These are phyloP conservation scores for Serendipita sp. DNA, from an alignment of 768 basidiomycete species.

Conservation along the genomic window DNA sequence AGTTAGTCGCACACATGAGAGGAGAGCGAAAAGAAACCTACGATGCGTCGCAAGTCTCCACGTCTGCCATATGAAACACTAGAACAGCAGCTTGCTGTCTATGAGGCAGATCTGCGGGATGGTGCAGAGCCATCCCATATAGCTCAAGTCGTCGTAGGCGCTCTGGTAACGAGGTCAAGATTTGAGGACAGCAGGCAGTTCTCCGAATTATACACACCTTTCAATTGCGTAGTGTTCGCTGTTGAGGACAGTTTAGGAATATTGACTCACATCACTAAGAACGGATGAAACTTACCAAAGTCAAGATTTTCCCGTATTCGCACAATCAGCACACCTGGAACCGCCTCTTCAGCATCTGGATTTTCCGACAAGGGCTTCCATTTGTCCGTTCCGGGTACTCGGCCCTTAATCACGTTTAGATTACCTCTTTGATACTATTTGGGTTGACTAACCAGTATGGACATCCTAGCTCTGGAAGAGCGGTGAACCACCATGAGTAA, in stretches of 20 bases:
- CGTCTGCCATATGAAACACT: slow-evolving; percentile 89
- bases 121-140: slow-evolving; percentile 62
- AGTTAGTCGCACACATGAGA: neutral
- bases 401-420: slow-evolving; percentile 36
- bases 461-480: slow-evolving; percentile 79
- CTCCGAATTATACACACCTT: slow-evolving; percentile 33
- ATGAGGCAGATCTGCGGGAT: slow-evolving; percentile 79
- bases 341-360: slow-evolving; percentile 64
- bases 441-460: slow-evolving; percentile 29
- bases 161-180: slow-evolving; percentile 26
- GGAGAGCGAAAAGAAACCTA: slow-evolving; percentile 26
- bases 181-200: neutral
- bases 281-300: slow-evolving; percentile 43
- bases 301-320: slow-evolving; percentile 81
- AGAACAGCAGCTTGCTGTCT: slow-evolving; percentile 58
- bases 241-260: neutral
- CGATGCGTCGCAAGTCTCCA: slow-evolving; percentile 84
- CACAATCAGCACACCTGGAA: slow-evolving; percentile 71
- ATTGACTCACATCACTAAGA: neutral
- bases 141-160: slow-evolving; percentile 72
- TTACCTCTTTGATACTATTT: neutral
- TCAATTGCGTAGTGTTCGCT: slow-evolving; percentile 93
- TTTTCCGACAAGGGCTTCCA: slow-evolving; percentile 89
- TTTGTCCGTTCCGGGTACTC: slow-evolving; percentile 70
- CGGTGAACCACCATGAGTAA: slow-evolving; percentile 79